These are phyloP conservation scores for Dioscorea alata DNA, from an alignment of 106 monocot genomes.

Conservation along the genomic window DNA sequence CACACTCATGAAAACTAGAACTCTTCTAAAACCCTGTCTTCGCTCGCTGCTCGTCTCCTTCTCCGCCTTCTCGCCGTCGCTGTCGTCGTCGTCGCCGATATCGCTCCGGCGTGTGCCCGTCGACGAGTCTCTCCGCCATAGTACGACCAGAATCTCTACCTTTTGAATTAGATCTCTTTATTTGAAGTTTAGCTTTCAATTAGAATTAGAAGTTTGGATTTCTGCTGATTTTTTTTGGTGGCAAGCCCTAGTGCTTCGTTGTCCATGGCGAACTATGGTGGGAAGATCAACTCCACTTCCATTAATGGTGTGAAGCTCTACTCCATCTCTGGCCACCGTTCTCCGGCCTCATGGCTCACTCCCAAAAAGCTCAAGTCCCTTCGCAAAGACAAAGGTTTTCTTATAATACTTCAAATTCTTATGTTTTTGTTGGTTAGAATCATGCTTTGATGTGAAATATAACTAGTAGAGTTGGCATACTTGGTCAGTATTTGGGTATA, in stretches of 20 bases:
- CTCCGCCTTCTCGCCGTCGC: too few species aligned
- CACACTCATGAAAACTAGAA: too few species aligned
- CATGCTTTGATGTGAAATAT: background rate
- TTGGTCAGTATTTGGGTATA: background rate
- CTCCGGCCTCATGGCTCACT: slow-evolving; percentile 42
- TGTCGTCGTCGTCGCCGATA: too few species aligned
- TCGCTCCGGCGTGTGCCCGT: too few species aligned
- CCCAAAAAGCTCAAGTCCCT: slow-evolving; percentile 71
- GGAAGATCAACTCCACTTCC: slow-evolving; percentile 71
- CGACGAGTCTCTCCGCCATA: too few species aligned
- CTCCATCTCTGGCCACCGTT: slow-evolving; percentile 58
- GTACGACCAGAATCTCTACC: too few species aligned
- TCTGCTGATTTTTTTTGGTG: too few species aligned
- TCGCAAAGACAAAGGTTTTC: slow-evolving; percentile 61
- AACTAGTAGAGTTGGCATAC: background rate
- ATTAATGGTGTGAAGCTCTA: slow-evolving; percentile 76
- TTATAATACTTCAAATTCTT: background rate
- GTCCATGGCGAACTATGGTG: slow-evolving; percentile 14
- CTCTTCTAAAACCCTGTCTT: too few species aligned
- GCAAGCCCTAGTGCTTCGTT: background rate
- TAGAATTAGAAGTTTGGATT: too few species aligned
- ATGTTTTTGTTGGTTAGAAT: background rate
- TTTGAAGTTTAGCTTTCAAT: too few species aligned
- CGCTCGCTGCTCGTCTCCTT: too few species aligned
- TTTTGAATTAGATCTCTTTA: too few species aligned